phyloP scores from a whole-genome alignment of 805 yeast species.

The Saccharomycopsis fermentans region DNA sequence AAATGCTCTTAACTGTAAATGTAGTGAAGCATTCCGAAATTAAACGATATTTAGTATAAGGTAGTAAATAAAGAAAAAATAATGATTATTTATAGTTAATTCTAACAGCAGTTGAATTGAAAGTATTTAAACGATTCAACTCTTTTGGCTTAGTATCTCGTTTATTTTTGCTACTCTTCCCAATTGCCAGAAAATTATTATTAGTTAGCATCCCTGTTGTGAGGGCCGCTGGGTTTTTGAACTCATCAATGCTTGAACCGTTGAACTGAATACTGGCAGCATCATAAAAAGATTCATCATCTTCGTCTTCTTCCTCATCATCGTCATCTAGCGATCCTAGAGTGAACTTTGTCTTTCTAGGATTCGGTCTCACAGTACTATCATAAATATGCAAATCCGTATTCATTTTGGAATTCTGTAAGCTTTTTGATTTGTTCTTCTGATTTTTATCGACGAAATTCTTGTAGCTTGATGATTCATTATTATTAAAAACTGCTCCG shows the following conservation, averaged over 20 bases:
- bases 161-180: background rate
- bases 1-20: no score
- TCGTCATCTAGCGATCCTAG: background rate
- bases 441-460: background rate
- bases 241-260: background rate
- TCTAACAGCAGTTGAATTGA: background rate
- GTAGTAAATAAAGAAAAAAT: background rate
- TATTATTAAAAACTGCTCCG: background rate
- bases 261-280: background rate
- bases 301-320: background rate
- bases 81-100: background rate
- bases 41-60: background rate
- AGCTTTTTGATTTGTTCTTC: background rate
- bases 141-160: background rate
- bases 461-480: background rate
- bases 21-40: no score
- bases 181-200: background rate
- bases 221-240: background rate
- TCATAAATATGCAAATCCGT: background rate
- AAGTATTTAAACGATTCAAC: background rate
- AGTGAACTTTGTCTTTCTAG: background rate
- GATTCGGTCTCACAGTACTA: background rate
- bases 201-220: background rate
- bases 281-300: background rate
- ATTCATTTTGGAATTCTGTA: background rate